Evolutionary conservation across 75 land plant genomes (phyloP), one percentile per base, ranked within the genome.

Genomic region (Pseudotsuga menziesii): DNA sequence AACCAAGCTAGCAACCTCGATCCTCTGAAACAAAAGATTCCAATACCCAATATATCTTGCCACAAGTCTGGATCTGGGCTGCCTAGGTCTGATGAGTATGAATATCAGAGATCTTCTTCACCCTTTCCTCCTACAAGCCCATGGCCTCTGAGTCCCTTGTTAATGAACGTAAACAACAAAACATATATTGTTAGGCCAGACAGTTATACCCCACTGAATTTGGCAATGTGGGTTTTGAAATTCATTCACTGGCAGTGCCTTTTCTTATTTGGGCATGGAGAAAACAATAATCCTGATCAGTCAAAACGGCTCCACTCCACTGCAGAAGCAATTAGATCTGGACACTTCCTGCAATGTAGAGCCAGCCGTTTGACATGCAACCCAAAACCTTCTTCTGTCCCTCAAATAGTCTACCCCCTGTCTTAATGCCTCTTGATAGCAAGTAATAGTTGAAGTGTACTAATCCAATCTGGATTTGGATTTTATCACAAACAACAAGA

Each of bases 331-430:
- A 5, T 20, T 23, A 67, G 71, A 67, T 67, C 71, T 67, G 39
- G 2, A 67, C 44, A 19, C 41, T 6, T 67, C 17, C 17, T 17
- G 48, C 12, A n/a, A 48, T 48, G 54, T 48, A 57, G 26, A 63
- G 77, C 11, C 82, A 80, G 54, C 56, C 77, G 78, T 76, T 59
- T 14, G 16, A 41, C 84, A 82, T 70, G 77, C 81, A 79, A 57
- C 48, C 26, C 39, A 3, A 14, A 25, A 58, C 36, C 19, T 71
- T 74, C 20, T 22, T 29, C 22, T 61, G 32, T 25, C 44, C 75
- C 54, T 66, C 80, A n/a, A 71, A 73, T 71, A 39, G 36, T 54
- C 20, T 69, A 71, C 55, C 15, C 72, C 80, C 77, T 71, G 48
- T 48, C 19, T 12, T 41, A 69, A 41, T 39, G 44, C 71, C 52